phyloP scores from a whole-genome alignment of 306 rosid species.

The Mimosa pudica region DNA sequence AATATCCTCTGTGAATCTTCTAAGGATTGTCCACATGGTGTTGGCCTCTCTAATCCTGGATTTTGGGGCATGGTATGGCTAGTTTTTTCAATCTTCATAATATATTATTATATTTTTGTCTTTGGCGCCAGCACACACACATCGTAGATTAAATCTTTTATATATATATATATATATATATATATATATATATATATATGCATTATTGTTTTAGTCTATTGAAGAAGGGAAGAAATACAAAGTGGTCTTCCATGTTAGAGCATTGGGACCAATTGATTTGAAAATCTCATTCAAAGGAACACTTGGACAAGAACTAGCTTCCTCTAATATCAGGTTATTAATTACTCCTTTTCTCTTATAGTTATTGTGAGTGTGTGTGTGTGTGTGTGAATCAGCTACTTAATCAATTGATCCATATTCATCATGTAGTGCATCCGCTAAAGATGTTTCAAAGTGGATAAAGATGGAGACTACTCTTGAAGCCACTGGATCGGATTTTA shows the following conservation, averaged over 20 bases:
- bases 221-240: constrained; percentile 20
- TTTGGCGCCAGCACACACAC: no score
- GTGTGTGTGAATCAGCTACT: not conserved
- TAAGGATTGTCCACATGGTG: constrained; percentile 61
- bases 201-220: constrained; percentile 47
- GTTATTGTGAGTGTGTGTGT: not conserved
- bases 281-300: not conserved
- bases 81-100: not conserved
- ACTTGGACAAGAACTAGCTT: constrained; percentile 41
- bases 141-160: no score
- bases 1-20: constrained; percentile 54
- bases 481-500: constrained; percentile 24
- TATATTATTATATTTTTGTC: not conserved
- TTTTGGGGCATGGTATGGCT: constrained; percentile 70
- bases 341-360: not conserved
- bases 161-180: no score
- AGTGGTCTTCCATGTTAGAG: constrained; percentile 27
- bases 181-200: not conserved
- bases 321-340: constrained; percentile 43
- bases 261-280: not conserved
- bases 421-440: constrained; percentile 47
- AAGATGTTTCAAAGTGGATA: constrained; percentile 40
- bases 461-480: constrained; percentile 22
- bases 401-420: not conserved
- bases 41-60: constrained; percentile 42